Evolutionary conservation across 2,329 filamentous ascomycete genomes (phyloP), one percentile per base, ranked within the genome.

Genomic region (Allantophomopsis cytisporea): DNA sequence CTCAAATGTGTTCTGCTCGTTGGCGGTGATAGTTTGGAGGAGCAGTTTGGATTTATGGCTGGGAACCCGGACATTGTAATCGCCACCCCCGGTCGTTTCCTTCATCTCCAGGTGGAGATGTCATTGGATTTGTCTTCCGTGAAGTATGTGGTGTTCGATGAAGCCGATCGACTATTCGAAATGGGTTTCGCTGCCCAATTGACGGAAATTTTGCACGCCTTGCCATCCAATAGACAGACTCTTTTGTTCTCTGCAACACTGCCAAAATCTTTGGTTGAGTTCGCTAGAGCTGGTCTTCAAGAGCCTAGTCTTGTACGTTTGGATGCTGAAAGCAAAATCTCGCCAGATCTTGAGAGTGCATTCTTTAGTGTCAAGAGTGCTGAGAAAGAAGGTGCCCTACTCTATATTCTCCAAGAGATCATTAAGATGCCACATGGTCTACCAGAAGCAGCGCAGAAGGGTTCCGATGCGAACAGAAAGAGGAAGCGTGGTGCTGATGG

Each of bases 21-120:
- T 36, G 91, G 91, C 60, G 91, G 91, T 61, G 91, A 98, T 60
- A 93, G 85, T 55, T 61, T 96, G 45, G 91, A 96, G 58, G 89
- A 96, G 50, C 91, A 96, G 58, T 96, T 96, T 58, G 75, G 78
- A 41, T 80, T 81, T 57, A 94, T 96, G 85, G 80, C 88, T 1
- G 76, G 80, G 28, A 98, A 98, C 57, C 91, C 93, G 0, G 93
- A 98, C 57, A 94, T 98, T 48, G 76, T 98, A 51, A 96, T 98
- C 54, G 91, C 91, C 10, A 96, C 93, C 0, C 91, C 91, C 0
- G 91, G 93, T 58, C 84, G 91, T 50, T 98, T 98, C 52, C 66
- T 98, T 49, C 91, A 98, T 68, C 63, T 98, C 47, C 93, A 96
- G 62, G 89, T 96, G 15, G 91, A 98, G 57, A 98, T 98, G 93